Evolutionary conservation across 148 eudicot species (phyloP), one percentile per base, ranked within the genome.

Genomic region (Arbutus unedo): DNA sequence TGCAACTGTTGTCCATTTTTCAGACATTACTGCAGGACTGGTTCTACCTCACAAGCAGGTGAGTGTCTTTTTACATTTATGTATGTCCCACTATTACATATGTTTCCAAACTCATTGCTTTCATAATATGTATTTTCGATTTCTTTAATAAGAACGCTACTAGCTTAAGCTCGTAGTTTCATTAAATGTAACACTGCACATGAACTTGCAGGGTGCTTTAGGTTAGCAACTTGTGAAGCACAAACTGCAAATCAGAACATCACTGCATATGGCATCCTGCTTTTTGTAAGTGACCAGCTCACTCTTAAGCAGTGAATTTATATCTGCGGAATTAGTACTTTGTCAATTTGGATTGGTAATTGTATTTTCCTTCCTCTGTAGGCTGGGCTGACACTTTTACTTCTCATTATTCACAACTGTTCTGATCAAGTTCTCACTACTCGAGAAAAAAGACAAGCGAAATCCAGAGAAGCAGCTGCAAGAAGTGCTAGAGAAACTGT

Each of bases 1-100:
- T 4, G 6, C 53, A 72, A 38, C 21, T 41, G 56, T 71, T 79
- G 38, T 43, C 85, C 78, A 82, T 78, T 9, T 67, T 83, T 31
- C 93, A 94, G 98, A 81, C 90, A 94, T 87, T 94, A 81, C 78
- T 94, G 98, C 77, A 88, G 98, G 79, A 73, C 88, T 43, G 98
- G 98, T 54, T 94, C 98, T 54, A 93, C 91, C 76, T 55, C 85
- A 80, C 90, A 91, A 85, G 77, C 83, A 77, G 82, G 98, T 93
- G 85, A 87, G 89, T 70, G 66, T 79, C 38, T 60, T 3, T 19
- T 80, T 47, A 47, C 9, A 14, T 11, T 62, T 0, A 66, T 8
- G 66, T 25, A 66, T 31, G 71, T 11, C 31, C 5, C 16, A 11
- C 13, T 66, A 66, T 0, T 25, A 31, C 6, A 18, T 23, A 31